Percentiles rank a stretch among this genome's conserved stretches.
Evolutionary conservation across 805 yeast genomes (phyloP).

Genomic region (Babjeviella inositovora): DNA sequence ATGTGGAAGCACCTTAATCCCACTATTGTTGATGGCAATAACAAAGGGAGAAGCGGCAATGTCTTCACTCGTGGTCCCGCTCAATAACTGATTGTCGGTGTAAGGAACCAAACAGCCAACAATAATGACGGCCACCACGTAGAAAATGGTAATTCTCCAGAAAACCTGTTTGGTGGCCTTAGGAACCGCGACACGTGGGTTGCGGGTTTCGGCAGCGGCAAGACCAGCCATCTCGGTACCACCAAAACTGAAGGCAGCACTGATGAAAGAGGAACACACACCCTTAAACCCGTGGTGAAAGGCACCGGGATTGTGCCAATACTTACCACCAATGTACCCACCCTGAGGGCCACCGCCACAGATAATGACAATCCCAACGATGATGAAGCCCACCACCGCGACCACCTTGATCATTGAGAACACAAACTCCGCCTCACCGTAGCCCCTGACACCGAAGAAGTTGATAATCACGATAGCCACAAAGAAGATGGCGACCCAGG

Average conservation of each 20-base stretch:
- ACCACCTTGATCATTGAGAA: conserved; percentile 37
- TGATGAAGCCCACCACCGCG: conserved; percentile 41
- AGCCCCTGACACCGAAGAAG: conserved; percentile 47
- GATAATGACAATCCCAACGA: conserved; percentile 35
- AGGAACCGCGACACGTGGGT: conserved; percentile 43
- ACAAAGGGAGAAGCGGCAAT: conserved; percentile 65
- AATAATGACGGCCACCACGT: conserved; percentile 32
- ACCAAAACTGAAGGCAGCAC: conserved; percentile 48
- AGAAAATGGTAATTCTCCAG: conserved; percentile 47
- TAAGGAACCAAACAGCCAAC: conserved; percentile 50
- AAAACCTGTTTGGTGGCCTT: conserved; percentile 50
- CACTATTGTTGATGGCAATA: conserved; percentile 47
- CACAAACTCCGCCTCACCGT: conserved; percentile 53
- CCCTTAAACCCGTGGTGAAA: conserved; percentile 38
- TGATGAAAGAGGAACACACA: conserved; percentile 45
- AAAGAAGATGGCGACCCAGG: conserved; percentile 40
- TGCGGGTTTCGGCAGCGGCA: conserved; percentile 51
- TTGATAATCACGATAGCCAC: conserved; percentile 31
- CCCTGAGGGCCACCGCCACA: conserved; percentile 43
- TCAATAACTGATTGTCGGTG: conserved; percentile 23
- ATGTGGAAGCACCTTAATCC: conserved; percentile 50
- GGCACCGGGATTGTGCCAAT: conserved; percentile 48
- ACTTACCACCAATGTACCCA: conserved; percentile 40
- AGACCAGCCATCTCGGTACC: conserved; percentile 54
- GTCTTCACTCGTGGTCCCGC: conserved; percentile 26